Evolutionary conservation across 2,329 filamentous ascomycete genomes (phyloP), one percentile per base, ranked within the genome.

Genomic region (Diaporthe capsici): DNA sequence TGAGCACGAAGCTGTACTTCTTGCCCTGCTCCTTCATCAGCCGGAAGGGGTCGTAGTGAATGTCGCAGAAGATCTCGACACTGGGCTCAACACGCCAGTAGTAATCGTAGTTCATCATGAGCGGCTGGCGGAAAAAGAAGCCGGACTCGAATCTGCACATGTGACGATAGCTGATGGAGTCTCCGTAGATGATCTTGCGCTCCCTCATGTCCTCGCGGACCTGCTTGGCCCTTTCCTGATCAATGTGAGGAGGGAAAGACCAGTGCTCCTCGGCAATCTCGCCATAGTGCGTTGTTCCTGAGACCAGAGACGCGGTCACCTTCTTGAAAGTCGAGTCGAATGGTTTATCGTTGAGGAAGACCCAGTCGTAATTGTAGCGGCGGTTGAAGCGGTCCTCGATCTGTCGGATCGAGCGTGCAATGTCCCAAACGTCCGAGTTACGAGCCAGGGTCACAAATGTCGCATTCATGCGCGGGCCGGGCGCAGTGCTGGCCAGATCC

Each of bases 71-170:
- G 77, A 99, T 93, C 88, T 98, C 94, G 83, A 99, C 92, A 85
- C 94, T 97, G 80, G 97, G 97, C 89, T 99, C 97, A 20, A 99
- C 97, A 80, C 97, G 95, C 97, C 97, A 99, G 90, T 99, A 99
- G 91, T 95, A 99, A 83, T 99, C 97, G 86, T 98, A 99, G 84
- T 98, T 95, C 84, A 94, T 87, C 94, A 99, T 96, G 79, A 98
- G 87, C 42, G 92, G 91, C 84, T 99, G 97, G 77, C 94, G 95
- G 92, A 98, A 99, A 90, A 99, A 99, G 90, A 99, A 99, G 53
- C 97, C 97, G 10, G 96, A 98, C 86, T 99, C 97, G 83, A 98
- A 99, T 78, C 97, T 95, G 86, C 97, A 99, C 97, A 99, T 99
- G 89, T 99, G 97, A 78, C 97, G 93, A 88, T 99, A 99, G 87